Conservation (phyloP, 2,329 filamentous ascomycete genomes). For the Calonectria multiphialidica region DNA sequence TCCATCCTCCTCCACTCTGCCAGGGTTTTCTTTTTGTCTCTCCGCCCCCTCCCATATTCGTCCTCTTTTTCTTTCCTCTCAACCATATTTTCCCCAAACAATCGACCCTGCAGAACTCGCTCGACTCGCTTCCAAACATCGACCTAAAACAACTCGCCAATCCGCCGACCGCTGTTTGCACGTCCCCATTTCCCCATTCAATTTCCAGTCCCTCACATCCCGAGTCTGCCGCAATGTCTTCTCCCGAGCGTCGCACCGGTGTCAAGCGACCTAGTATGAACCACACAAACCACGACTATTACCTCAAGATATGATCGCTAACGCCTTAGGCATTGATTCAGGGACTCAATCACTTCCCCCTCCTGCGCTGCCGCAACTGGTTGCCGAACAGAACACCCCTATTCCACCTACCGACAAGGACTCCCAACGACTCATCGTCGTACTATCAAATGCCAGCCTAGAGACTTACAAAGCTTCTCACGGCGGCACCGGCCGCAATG, state of each 20-base stretch:
- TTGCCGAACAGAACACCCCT: conserved; percentile 90
- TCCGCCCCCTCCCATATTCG: neutral
- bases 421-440: conserved; percentile 91
- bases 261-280: conserved; percentile 59
- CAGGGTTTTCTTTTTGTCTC: neutral
- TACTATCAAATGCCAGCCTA: conserved; percentile 95
- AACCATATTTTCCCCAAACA: neutral
- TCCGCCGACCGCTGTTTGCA: neutral
- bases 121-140: neutral
- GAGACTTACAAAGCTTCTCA: conserved; percentile 96
- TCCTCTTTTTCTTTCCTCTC: neutral
- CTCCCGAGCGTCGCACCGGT: conserved; percentile 55
- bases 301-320: conserved; percentile 21
- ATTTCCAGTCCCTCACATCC: neutral
- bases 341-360: conserved; percentile 96
- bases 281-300: conserved; percentile 5
- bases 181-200: neutral
- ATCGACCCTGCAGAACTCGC: neutral
- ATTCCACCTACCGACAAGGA: conserved; percentile 91
- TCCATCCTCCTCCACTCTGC: neutral
- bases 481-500: conserved; percentile 73
- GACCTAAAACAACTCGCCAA: neutral
- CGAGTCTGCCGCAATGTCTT: conserved; percentile 49
- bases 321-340: conserved; percentile 50
- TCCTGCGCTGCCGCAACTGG: conserved; percentile 88